Evolutionary conservation across 352 stramenopile species (phyloP), one percentile per base, ranked within the genome.

Genomic region (Aphanomyces invadans): DNA sequence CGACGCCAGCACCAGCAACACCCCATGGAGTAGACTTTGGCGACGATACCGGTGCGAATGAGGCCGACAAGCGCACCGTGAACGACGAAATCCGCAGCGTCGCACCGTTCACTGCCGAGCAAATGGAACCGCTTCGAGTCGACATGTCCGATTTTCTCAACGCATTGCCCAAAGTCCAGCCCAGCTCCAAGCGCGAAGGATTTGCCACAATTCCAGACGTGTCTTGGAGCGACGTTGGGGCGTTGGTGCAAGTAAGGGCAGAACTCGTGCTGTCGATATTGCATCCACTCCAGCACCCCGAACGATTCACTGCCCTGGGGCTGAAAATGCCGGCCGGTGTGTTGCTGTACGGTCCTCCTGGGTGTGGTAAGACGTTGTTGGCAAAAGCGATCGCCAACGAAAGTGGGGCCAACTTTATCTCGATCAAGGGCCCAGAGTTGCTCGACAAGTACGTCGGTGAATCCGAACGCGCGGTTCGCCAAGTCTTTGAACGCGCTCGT

Each of bases 381-480:
- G 97, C 97, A 4, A 99, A 99, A 73, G 97, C 97, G 0, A 98
- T 99, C 69, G 96, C 97, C 17, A 97, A 98, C 72, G 95, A 99
- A 76, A 98, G 89, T 74, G 94, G 94, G 2, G 96, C 96, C 15
- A 99, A 99, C 74, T 99, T 99, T 66, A 99, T 99, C 71, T 97
- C 83, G 60, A 97, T 99, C 59, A 99, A 99, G 75, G 97, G 97
- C 21, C 97, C 97, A 0, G 97, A 99, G 76, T 81, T 99, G 31
- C 83, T 99, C 29, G 96, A 99, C 83, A 99, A 99, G 76, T 99
- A 99, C 74, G 97, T 99, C 2, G 97, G 97, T 33, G 96, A 99
- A 78, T 98, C 87, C 36, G 97, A 99, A 76, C 84, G 92, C 33
- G 92, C 89, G 1, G 92, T 98, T 53, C 88, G 92, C 5, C 88